Evolutionary conservation across 2,329 filamentous ascomycete species (phyloP).

Genomic region (Sporothrix mexicana): DNA sequence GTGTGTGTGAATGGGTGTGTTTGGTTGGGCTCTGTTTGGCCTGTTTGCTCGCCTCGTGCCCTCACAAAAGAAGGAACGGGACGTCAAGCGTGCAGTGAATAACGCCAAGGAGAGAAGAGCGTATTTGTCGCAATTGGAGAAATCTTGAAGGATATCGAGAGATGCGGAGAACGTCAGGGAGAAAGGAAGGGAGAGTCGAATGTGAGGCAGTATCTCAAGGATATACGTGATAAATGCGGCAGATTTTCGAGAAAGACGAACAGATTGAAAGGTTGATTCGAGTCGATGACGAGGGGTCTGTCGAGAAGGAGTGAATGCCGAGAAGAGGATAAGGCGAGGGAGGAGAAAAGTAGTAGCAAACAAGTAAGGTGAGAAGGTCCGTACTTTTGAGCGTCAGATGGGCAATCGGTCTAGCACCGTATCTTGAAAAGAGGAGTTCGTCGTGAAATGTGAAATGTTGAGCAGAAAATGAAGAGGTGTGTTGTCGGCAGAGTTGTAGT

Average conservation of each 20-base stretch:
- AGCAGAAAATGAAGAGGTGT: not conserved
- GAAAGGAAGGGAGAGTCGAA: not conserved
- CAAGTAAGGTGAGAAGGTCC: not conserved
- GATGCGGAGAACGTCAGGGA: not conserved
- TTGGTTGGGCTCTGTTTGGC: not conserved
- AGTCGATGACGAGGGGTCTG: not conserved
- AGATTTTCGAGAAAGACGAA: not conserved
- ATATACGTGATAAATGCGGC: not conserved
- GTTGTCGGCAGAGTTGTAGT: not conserved
- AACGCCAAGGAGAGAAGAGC: not conserved
- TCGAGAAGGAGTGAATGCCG: not conserved
- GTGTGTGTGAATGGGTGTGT: not conserved
- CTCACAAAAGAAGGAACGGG: not conserved
- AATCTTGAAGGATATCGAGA: not conserved
- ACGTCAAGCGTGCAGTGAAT: not conserved
- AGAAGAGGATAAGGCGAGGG: not conserved
- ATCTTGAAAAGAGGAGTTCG: slow-evolving; percentile 8
- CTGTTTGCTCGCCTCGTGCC: slow-evolving; percentile 13
- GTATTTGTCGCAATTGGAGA: slow-evolving; percentile 14
- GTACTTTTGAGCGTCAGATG: not conserved
- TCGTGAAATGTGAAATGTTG: not conserved
- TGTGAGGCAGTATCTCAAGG: not conserved
- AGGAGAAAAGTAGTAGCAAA: not conserved
- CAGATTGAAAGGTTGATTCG: not conserved
- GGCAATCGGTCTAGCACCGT: not conserved